Base-by-base conservation (phyloP, 2,329 filamentous ascomycete species). In the Pseudogymnoascus destructans region DNA sequence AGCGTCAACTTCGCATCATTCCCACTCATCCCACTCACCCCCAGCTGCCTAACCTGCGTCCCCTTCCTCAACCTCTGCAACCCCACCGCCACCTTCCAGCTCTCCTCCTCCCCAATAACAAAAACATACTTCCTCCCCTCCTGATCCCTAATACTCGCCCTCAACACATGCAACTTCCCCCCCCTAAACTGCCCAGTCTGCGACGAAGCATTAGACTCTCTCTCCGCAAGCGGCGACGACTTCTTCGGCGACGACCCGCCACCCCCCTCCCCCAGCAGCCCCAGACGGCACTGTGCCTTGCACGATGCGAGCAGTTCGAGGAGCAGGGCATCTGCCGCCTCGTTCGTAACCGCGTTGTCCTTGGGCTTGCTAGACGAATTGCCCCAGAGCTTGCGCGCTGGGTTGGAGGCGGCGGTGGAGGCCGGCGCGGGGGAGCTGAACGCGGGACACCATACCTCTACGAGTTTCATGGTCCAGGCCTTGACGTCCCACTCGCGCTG, bases 401-500 rank as follows among this genome's bases (percentile, higher is more conserved):
- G 49, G 60, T 71, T 72, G 65, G 68, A 64, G 63, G 71, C 68
- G 61, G 75, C 70, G 63, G 73, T 69, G 64, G 73, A 67, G 66
- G 73, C 66, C 63, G 71, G 70, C 65, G 70, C 71, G 64, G 71
- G 70, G 38, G 38, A 74, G 74, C 70, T 80, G 74, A 70, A 81
- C 71, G 85, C 80, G 68, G 83, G 81, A 70, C 85, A 90, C 82
- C 86, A 89, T 75, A 93, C 85, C 79, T 97, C 93, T 71, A 95
- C 83, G 63, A 86, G 76, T 74, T 95, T 96, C 73, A 98, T 80
- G 42, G 90, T 95, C 93, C 93, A 97, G 23, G 92, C 91, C 72
- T 97, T 97, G 68, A 97, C 84, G 70, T 98, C 93, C 93, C 93
- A 98, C 73, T 98, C 93, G 60, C 93, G 84, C 73, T 97, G 90